Conservation (phyloP, 441 rosid genomes). For the Pelargonium citronellum region DNA sequence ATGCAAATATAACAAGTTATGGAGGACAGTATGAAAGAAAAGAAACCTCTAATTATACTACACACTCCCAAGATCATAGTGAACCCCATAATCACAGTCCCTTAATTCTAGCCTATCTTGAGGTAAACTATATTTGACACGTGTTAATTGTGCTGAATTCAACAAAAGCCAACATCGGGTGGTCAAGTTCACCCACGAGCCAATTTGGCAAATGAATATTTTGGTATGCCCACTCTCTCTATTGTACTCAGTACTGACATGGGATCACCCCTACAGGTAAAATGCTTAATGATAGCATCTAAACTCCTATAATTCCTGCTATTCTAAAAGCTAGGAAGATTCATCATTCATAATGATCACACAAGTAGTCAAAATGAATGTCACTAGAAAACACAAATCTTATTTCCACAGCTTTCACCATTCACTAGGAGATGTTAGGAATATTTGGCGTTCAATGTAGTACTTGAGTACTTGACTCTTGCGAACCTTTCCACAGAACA, state of each 20-base stretch:
- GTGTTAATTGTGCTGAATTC: too few species aligned
- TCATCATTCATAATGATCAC: background rate
- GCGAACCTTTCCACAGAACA: background rate
- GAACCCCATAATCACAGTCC: too few species aligned
- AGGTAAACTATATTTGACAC: too few species aligned
- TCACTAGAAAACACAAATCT: constrained; percentile 4
- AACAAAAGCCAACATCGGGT: background rate
- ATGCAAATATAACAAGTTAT: background rate
- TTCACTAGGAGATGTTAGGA: background rate
- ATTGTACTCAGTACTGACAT: background rate
- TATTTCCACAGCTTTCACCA: background rate
- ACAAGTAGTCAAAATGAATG: background rate
- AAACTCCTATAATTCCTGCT: background rate
- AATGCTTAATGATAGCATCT: background rate
- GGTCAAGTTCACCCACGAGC: background rate
- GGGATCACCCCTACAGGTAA: background rate
- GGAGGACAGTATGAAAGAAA: background rate
- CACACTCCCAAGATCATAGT: too few species aligned
- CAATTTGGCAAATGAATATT: too few species aligned
- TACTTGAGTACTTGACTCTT: background rate
- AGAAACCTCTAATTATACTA: background rate
- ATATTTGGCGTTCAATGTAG: background rate
- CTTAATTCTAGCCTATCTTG: too few species aligned
- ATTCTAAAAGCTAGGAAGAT: background rate
- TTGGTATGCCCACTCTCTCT: background rate